Conservation (phyloP, 352 stramenopile genomes). For the Peronospora farinosa region DNA sequence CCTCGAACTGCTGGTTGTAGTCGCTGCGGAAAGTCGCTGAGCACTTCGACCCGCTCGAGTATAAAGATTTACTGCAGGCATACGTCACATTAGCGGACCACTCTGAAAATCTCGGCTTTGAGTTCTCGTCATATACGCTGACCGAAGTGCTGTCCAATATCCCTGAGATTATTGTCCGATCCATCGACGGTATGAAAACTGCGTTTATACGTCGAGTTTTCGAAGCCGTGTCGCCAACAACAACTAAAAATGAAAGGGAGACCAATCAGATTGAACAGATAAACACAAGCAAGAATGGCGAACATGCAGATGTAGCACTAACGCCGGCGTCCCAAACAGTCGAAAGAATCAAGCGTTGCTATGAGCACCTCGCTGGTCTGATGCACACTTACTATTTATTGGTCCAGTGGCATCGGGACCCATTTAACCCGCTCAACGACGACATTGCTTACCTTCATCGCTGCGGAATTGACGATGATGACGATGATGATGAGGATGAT, state of each 20-base stretch:
- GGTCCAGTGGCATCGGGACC: slow-evolving; percentile 84
- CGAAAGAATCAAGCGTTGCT: slow-evolving; percentile 52
- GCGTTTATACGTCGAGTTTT: slow-evolving; percentile 44
- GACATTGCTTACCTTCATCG: slow-evolving; percentile 67
- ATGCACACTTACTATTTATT: slow-evolving; percentile 88
- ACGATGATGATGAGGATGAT: slow-evolving; percentile 67
- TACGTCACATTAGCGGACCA: slow-evolving; percentile 76
- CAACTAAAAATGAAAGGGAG: slow-evolving; percentile 19
- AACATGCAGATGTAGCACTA: slow-evolving; percentile 8
- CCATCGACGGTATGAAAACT: slow-evolving; percentile 61
- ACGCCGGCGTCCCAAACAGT: slow-evolving; percentile 37
- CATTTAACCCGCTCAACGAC: slow-evolving; percentile 77
- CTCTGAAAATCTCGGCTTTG: slow-evolving; percentile 67
- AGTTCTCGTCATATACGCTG: slow-evolving; percentile 65
- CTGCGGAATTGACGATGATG: slow-evolving; percentile 74
- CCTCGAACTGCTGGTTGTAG: slow-evolving; percentile 20
- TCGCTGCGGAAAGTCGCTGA: slow-evolving; percentile 65
- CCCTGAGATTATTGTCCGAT: slow-evolving; percentile 71
- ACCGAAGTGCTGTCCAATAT: slow-evolving; percentile 70
- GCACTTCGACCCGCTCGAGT: slow-evolving; percentile 60
- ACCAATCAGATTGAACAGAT: slow-evolving; percentile 10
- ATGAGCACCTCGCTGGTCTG: slow-evolving; percentile 67
- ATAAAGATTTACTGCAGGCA: slow-evolving; percentile 77
- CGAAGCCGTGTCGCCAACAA: slow-evolving; percentile 38
- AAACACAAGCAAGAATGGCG: slow-evolving; percentile 18